A percentile compares a stretch with the other conserved stretches of the same genome.
phyloP scores from a whole-genome alignment of 1,284 basidiomycete genomes.

The Pseudozyma sp. region DNA sequence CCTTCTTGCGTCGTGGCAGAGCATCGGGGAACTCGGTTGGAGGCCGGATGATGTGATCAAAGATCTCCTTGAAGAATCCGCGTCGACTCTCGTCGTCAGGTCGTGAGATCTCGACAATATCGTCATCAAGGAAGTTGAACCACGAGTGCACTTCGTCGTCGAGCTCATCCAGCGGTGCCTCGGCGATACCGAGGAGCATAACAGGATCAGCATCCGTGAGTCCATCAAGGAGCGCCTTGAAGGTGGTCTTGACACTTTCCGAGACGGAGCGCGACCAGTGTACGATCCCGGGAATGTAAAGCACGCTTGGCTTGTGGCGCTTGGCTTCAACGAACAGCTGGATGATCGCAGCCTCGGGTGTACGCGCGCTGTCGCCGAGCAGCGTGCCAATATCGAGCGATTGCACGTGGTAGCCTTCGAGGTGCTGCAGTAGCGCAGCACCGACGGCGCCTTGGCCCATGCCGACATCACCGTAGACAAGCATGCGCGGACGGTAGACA shows the following conservation, averaged over 20 bases:
- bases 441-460: slow-evolving; percentile 93
- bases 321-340: slow-evolving; percentile 98
- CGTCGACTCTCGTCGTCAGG: slow-evolving; percentile 73
- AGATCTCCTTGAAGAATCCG: slow-evolving; percentile 78
- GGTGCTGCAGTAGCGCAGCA: slow-evolving; percentile 87
- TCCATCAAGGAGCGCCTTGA: slow-evolving; percentile 89
- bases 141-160: slow-evolving; percentile 87
- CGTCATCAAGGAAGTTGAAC: slow-evolving; percentile 85
- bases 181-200: slow-evolving; percentile 86
- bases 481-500: slow-evolving; percentile 87
- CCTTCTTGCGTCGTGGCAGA: slow-evolving; percentile 81
- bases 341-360: slow-evolving; percentile 89
- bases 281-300: slow-evolving; percentile 90
- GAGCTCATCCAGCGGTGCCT: slow-evolving; percentile 78
- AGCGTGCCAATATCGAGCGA: slow-evolving; percentile 89
- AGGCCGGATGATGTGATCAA: slow-evolving; percentile 70
- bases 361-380: slow-evolving; percentile 88
- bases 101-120: slow-evolving; percentile 76
- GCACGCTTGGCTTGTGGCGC: slow-evolving; percentile 92
- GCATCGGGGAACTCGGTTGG: slow-evolving; percentile 94
- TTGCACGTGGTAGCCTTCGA: slow-evolving; percentile 96
- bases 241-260: slow-evolving; percentile 84
- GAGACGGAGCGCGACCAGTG: slow-evolving; percentile 88
- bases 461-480: slow-evolving; percentile 83
- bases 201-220: slow-evolving; percentile 91